Base-by-base conservation (phyloP, 805 yeast species). In the Danielia oregonensis region DNA sequence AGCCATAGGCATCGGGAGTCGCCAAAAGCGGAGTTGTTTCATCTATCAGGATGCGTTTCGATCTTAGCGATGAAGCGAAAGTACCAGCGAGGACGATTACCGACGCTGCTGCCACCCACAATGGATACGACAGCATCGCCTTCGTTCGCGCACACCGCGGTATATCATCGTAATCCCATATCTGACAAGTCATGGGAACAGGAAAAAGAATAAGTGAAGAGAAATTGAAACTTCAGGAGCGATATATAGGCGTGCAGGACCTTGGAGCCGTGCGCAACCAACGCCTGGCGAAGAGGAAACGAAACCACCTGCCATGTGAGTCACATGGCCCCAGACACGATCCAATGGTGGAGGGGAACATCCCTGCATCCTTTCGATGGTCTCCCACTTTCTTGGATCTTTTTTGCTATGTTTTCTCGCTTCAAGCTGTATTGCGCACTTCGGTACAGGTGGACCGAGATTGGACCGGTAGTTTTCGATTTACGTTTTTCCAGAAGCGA, bases 101-200 rank as follows among this genome's bases (percentile, higher is more conserved):
- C 4, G 70, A 55, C 32, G 57, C 35, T 2, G 61, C 48, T 4
- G 62, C 55, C 3, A 59, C 35, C 4, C 62, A 36, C 7, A 64
- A 35, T 0, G 71, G 63, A 2, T 57, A 43, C 30, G 55, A 49
- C 21, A 54, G 55, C 36, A 69, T 68, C 24, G 76, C 40, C 49
- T 40, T 57, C 53, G 49, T 51, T 30, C 79, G 63, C 4, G 73
- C 73, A 48, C 82, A 77, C 11, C 51, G 49, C 1, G 82, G 72
- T 26, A 81, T 51, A 52, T 81, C 87, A 48, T 81, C 87, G 39
- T 70, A 76, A 42, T 64, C 59, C 86, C 87, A 81, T 42, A 54
- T 36, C 26, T 41, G 39, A 49, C 58, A 39, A 31, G 36, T 15
- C 48, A 44, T 36, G 40, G 34, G 29, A 29, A 32, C 22, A 8